Percentiles rank a stretch among this genome's conserved stretches.
Conservation (phyloP, 345 rosid species). For the Aethionema arabicum region DNA sequence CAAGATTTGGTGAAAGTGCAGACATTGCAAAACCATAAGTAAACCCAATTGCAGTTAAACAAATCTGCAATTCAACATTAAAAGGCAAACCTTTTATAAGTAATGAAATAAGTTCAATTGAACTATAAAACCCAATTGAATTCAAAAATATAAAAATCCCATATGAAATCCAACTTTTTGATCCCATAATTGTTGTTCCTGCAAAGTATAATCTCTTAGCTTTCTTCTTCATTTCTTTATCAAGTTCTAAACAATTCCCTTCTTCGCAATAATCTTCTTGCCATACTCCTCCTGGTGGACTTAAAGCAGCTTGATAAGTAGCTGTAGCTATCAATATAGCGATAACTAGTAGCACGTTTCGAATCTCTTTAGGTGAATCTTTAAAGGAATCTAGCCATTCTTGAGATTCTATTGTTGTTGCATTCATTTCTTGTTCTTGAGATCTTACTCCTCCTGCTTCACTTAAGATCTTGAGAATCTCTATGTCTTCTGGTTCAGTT, state of each 20-base stretch:
- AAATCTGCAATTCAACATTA: conserved; percentile 37
- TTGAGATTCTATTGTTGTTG: conserved; percentile 17
- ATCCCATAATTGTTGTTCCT: conserved; percentile 32
- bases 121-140: conserved; percentile 23
- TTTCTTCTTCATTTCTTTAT: conserved; percentile 6
- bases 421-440: conserved; percentile 7
- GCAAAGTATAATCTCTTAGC: conserved; percentile 21
- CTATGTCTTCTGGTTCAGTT: conserved; percentile 35
- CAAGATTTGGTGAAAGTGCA: conserved; percentile 30
- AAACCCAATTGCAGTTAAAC: conserved; percentile 28
- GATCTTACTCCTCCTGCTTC: conserved; percentile 36
- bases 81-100: conserved; percentile 31
- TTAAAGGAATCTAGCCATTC: conserved; percentile 30
- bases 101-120: conserved; percentile 27
- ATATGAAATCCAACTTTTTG: conserved; percentile 29
- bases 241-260: conserved; percentile 14
- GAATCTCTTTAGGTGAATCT: conserved; percentile 33
- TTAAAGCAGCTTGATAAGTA: conserved; percentile 44
- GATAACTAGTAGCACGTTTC: conserved; percentile 33
- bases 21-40: conserved; percentile 38
- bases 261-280: conserved; percentile 33
- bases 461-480: conserved; percentile 31
- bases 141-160: conserved; percentile 34
- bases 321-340: conserved; percentile 39
- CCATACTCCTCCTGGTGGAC: conserved; percentile 44